A percentile compares a stretch with the other conserved stretches of the same genome.
Conservation (phyloP, 257 asterid species). For the Linaria vulgaris region DNA sequence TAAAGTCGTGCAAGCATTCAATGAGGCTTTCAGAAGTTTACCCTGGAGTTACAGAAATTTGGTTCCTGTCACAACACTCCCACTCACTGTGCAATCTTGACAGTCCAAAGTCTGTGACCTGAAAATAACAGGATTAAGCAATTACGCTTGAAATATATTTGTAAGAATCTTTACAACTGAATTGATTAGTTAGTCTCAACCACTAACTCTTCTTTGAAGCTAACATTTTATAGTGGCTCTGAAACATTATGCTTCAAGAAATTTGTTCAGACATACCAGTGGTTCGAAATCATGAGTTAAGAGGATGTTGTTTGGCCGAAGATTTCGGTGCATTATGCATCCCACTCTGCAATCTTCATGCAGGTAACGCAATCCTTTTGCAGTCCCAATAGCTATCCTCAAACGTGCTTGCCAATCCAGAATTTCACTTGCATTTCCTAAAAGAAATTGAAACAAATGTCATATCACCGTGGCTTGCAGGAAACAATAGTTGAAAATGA, state of each 20-base stretch:
- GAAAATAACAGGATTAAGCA: constrained; percentile 18
- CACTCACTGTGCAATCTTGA: constrained; percentile 71
- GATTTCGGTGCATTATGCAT: constrained; percentile 70
- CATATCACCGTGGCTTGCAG: neutral
- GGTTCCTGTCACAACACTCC: constrained; percentile 49
- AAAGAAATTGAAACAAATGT: constrained; percentile 24
- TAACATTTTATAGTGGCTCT: no score
- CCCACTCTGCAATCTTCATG: constrained; percentile 98
- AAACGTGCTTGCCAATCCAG: constrained; percentile 72
- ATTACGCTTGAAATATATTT: constrained; percentile 7
- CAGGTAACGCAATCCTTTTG: constrained; percentile 89
- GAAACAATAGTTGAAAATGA: constrained; percentile 10
- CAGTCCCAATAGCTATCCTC: constrained; percentile 82
- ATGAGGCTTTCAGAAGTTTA: constrained; percentile 28
- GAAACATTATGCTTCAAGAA: constrained; percentile 20
- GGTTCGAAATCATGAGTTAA: constrained; percentile 91
- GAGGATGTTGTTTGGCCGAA: constrained; percentile 82
- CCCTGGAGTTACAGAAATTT: constrained; percentile 63
- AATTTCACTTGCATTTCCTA: constrained; percentile 46
- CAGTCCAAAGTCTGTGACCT: constrained; percentile 94
- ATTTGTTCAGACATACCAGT: constrained; percentile 45
- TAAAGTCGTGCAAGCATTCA: neutral
- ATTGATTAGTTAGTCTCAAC: no score
- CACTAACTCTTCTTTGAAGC: neutral
- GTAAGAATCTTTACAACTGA: no score